Base-by-base conservation (phyloP, 2,329 filamentous ascomycete genomes). In the Xylariaceae sp. region DNA sequence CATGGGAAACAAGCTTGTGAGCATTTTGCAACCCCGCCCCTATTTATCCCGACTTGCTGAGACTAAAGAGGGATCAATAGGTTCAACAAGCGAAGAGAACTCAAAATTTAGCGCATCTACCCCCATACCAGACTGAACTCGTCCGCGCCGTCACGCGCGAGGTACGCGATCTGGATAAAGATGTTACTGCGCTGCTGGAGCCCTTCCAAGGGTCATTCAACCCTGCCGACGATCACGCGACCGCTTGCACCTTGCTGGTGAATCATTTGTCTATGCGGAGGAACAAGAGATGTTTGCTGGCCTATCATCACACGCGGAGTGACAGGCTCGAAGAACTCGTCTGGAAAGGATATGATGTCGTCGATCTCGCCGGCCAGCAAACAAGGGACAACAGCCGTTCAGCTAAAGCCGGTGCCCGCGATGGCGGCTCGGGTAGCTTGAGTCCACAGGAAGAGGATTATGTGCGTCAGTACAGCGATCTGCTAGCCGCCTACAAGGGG, bases 401-500 rank as follows among this genome's bases (percentile, higher is more conserved):
- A 54, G 53, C 51, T 51, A 62, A 59, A 51, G 57, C 66, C n/a
- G 66, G 70, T 3, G 71, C 71, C 49, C 73, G 71, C 10, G 77
- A 81, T 47, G 74, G 70, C 27, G 73, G 72, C 18, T 83, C 83
- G 51, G 92, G 86, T 73, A 92, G 88, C 62, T 73, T 97, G 51
- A 96, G 90, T 62, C 91, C 94, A 0, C 92, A 97, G 66, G 94
- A 99, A 68, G 91, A 96, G 68, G 94, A 97, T 61, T 99, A 96
- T 64, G 88, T 96, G 49, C 80, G 92, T 52, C 86, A 91, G 63
- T 99, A 96, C 65, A 86, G 87, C 57, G 91, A 99, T 63, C 75
- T 99, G 58, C 74, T 99, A 48, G 90, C 92, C n/a, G 89, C 90
- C 2, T 96, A 95, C 71, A 99, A 99, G 68, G 94, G 94, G 1